Percentiles rank a stretch among this genome's conserved stretches.
These are phyloP conservation scores for Talaromyces verruculosus DNA, from an alignment of 2,329 filamentous ascomycete genomes.

Conservation along the genomic window DNA sequence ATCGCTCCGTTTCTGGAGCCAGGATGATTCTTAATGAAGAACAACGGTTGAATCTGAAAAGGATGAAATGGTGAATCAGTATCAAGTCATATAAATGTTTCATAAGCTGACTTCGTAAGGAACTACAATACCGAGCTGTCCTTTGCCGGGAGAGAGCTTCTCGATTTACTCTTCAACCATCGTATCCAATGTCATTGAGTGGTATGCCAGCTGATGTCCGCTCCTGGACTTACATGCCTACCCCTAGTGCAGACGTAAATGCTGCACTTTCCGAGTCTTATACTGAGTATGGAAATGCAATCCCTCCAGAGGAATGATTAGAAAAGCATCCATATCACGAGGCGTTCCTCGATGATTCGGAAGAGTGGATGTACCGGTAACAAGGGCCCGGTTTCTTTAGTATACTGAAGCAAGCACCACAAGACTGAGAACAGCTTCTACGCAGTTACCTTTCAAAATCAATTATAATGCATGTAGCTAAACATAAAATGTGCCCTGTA, in stretches of 20 bases:
- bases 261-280: slow-evolving; percentile 6
- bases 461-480: no score
- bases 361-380: slow-evolving; percentile 14
- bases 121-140: slow-evolving; percentile 9
- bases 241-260: slow-evolving; percentile 1
- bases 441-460: no score
- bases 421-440: no score
- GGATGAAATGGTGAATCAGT: no score
- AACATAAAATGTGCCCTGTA: no score
- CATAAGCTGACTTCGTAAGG: no score
- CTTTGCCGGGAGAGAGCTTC: slow-evolving; percentile 7
- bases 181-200: slow-evolving; percentile 2
- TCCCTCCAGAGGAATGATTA: slow-evolving; percentile 16
- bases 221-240: background rate
- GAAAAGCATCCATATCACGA: slow-evolving; percentile 17
- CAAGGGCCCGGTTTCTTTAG: background rate
- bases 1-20: no score
- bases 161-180: slow-evolving; percentile 15
- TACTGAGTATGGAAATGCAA: background rate
- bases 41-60: no score
- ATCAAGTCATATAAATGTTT: no score
- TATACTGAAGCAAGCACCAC: no score
- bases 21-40: no score
- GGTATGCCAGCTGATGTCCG: background rate
- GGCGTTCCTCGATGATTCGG: slow-evolving; percentile 12